Percentiles rank a stretch among this genome's conserved stretches.
Evolutionary conservation across 352 stramenopile species (phyloP).

Genomic region (Elongisporangium prolatum): DNA sequence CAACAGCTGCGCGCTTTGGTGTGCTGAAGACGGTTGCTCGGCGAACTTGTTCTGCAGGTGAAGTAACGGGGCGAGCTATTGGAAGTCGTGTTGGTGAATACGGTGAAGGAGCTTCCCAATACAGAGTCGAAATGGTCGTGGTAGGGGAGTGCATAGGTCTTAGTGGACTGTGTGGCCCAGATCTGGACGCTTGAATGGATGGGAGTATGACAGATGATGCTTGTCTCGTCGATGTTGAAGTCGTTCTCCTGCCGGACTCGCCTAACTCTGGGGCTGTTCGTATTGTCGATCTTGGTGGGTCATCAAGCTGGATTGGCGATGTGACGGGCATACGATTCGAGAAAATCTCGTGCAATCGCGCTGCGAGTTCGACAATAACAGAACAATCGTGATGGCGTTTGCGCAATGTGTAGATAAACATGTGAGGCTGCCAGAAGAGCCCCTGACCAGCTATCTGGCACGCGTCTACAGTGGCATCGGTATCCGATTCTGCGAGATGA

Average conservation of each 20-base stretch:
- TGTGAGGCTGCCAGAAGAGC: slow-evolving; percentile 69
- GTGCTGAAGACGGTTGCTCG: slow-evolving; percentile 59
- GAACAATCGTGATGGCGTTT: slow-evolving; percentile 60
- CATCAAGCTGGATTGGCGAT: slow-evolving; percentile 40
- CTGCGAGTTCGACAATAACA: slow-evolving; percentile 32
- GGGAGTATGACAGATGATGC: background rate
- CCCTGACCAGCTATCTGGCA: slow-evolving; percentile 65
- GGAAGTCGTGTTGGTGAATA: slow-evolving; percentile 44
- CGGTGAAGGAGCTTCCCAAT: slow-evolving; percentile 41
- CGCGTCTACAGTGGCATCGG: slow-evolving; percentile 34
- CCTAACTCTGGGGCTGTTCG: background rate
- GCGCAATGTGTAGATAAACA: slow-evolving; percentile 74
- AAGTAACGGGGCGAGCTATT: slow-evolving; percentile 36
- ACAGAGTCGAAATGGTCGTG: slow-evolving; percentile 56
- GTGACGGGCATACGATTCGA: slow-evolving; percentile 48
- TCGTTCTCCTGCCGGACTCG: background rate
- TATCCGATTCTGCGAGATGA: slow-evolving; percentile 46
- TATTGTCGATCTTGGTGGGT: background rate
- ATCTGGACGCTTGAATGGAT: background rate
- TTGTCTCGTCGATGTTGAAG: background rate
- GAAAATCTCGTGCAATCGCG: slow-evolving; percentile 39
- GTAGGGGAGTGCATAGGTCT: slow-evolving; percentile 37
- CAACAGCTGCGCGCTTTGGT: slow-evolving; percentile 47
- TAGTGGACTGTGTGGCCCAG: slow-evolving; percentile 8
- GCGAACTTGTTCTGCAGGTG: slow-evolving; percentile 33